Percentiles rank a stretch among this genome's conserved stretches.
Evolutionary conservation across 2,329 filamentous ascomycete genomes (phyloP).

Genomic region (Phyllosticta citrichinensis): DNA sequence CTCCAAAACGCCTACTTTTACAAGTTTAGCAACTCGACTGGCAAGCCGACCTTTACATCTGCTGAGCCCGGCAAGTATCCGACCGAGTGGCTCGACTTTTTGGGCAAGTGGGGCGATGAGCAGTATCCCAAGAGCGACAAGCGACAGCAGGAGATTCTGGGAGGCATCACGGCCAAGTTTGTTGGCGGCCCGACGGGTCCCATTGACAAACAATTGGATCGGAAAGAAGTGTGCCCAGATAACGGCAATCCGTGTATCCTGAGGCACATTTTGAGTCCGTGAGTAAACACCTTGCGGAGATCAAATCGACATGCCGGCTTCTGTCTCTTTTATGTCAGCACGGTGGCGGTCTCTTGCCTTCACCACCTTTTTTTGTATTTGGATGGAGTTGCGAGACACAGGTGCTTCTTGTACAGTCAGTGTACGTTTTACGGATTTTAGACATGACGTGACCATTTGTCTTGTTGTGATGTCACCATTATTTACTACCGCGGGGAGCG

Average conservation of each 20-base stretch:
- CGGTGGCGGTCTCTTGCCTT: too few species aligned
- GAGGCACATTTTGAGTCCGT: constrained; percentile 29
- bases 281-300: neutral
- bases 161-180: constrained; percentile 36
- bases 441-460: too few species aligned
- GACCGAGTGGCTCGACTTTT: constrained; percentile 45
- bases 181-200: constrained; percentile 52
- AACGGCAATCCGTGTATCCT: constrained; percentile 37
- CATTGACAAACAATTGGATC: constrained; percentile 46
- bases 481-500: too few species aligned
- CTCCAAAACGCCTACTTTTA: constrained; percentile 46
- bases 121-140: constrained; percentile 43
- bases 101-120: constrained; percentile 53
- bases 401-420: too few species aligned
- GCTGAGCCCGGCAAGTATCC: constrained; percentile 38
- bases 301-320: too few species aligned
- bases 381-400: too few species aligned
- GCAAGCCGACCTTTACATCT: constrained; percentile 33
- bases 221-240: constrained; percentile 48
- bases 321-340: too few species aligned
- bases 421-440: too few species aligned
- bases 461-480: too few species aligned
- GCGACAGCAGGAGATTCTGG: constrained; percentile 38
- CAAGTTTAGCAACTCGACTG: constrained; percentile 32
- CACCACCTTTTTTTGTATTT: too few species aligned